Conservation (phyloP, 1,284 basidiomycete species). For the Puccinia triticina region DNA sequence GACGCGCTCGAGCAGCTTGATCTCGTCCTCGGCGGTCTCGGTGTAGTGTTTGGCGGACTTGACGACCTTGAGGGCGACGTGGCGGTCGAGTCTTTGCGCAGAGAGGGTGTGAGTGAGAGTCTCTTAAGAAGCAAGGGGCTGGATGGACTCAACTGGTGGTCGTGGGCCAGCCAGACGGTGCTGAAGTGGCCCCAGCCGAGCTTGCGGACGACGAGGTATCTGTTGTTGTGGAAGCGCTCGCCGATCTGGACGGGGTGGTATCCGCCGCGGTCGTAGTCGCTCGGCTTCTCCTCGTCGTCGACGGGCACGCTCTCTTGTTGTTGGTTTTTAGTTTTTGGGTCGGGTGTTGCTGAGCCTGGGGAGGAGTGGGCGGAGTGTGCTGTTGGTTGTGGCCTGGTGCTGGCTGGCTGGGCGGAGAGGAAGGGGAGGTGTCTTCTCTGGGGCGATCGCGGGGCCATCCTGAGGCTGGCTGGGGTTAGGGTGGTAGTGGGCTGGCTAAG, state of each 20-base stretch:
- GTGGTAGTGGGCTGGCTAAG: neutral
- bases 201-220: conserved; percentile 91
- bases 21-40: conserved; percentile 97
- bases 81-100: conserved; percentile 75
- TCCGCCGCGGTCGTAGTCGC: conserved; percentile 67
- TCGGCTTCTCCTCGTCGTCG: conserved; percentile 62
- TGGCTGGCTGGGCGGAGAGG: conserved; percentile 15
- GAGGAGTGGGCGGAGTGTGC: conserved; percentile 19
- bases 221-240: conserved; percentile 81
- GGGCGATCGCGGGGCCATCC: conserved; percentile 40
- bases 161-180: conserved; percentile 62
- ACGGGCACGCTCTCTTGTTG: conserved; percentile 50
- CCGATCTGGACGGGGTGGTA: conserved; percentile 94
- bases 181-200: conserved; percentile 97
- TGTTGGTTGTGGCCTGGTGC: neutral
- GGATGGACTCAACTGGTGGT: conserved; percentile 55
- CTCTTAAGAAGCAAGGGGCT: too few relatives aligned
- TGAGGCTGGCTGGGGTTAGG: neutral
- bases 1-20: conserved; percentile 92
- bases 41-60: conserved; percentile 97
- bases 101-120: neutral
- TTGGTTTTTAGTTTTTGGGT: neutral
- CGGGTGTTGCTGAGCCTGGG: conserved; percentile 11
- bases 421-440: conserved; percentile 31
- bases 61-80: conserved; percentile 98